Evolutionary conservation across 2,329 filamentous ascomycete genomes (phyloP).

Genomic region (Colletotrichum cuscutae): DNA sequence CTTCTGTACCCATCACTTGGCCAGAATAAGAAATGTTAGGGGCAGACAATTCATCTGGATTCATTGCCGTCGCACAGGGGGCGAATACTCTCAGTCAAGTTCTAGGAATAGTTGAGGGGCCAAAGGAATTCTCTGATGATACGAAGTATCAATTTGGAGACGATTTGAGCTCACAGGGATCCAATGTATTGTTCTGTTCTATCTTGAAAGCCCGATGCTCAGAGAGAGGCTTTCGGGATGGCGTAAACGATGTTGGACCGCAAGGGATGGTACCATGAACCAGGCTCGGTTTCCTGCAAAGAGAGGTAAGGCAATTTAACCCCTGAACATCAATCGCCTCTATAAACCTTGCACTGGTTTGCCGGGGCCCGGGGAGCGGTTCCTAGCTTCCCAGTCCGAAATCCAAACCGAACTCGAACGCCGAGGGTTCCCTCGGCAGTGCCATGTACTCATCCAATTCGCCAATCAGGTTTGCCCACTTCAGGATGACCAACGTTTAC

Average conservation of each 20-base stretch:
- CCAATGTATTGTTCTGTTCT: neutral
- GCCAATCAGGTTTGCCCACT: neutral
- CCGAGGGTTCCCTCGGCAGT: neutral
- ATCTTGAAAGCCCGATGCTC: neutral
- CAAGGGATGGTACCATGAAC: neutral
- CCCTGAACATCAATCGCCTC: slow-evolving; percentile 7
- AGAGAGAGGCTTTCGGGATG: neutral
- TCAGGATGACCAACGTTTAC: neutral
- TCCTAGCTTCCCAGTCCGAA: slow-evolving; percentile 3
- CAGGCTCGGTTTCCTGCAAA: neutral
- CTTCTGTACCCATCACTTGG: slow-evolving; percentile 9
- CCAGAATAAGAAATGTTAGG: slow-evolving; percentile 30
- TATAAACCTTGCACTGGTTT: neutral
- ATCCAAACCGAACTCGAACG: neutral
- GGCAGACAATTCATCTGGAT: slow-evolving; percentile 31
- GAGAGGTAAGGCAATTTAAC: slow-evolving; percentile 3
- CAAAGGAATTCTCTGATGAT: neutral
- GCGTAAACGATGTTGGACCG: neutral
- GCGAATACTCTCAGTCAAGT: neutral
- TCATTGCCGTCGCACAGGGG: neutral
- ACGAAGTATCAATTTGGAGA: neutral
- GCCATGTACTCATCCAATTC: neutral
- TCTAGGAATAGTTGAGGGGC: neutral
- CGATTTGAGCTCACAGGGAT: neutral
- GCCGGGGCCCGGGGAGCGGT: slow-evolving; percentile 1